Evolutionary conservation across 192 early-diverging fungal species (phyloP), one percentile per base, ranked within the genome.

Genomic region (Backusella tarrabulga): DNA sequence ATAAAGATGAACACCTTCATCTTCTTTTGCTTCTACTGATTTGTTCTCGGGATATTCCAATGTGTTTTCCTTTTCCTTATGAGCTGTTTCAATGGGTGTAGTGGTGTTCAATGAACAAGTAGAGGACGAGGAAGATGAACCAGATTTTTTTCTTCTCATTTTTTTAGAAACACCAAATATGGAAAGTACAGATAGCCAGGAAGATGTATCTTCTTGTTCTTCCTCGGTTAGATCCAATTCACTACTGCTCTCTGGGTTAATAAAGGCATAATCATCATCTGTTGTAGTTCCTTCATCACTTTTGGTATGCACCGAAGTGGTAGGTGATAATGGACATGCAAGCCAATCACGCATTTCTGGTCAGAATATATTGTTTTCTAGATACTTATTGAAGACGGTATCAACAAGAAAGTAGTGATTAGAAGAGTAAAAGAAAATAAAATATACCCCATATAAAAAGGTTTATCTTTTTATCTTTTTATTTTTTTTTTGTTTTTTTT

Each of bases 301-400:
- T 41, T 36, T 21, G 11, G n/a, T 34, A 36, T 34, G 32, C 19
- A 70, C 8, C 15, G 21, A 32, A 23, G 41, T 32, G 41, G 71
- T 50, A 23, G 26, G 29, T 21, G 56, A 41, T 70, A 38, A n/a
- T 34, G 74, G 74, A 38, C 67, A 32, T 9, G 63, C 41, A 68
- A 75, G 74, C 74, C 74, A 75, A 34, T 75, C 74, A 21, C 74
- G 74, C 74, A 75, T 75, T 56, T 40, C 11, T n/a, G 35, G 11
- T 32, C 29, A 32, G 42, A 42, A 32, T 17, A 9, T 29, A 15
- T 42, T 42, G 41, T 42, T 42, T 15, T 42, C 32, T 46, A 50
- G 46, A 6, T 17, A 50, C 46, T 50, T 50, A 0, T 50, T 50
- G 17, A 50, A 32, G 42, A 72, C 32, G 32, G 32, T 32, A 32